Conservation (phyloP, 2,329 filamentous ascomycete species). For the Ophiostoma populinum region DNA sequence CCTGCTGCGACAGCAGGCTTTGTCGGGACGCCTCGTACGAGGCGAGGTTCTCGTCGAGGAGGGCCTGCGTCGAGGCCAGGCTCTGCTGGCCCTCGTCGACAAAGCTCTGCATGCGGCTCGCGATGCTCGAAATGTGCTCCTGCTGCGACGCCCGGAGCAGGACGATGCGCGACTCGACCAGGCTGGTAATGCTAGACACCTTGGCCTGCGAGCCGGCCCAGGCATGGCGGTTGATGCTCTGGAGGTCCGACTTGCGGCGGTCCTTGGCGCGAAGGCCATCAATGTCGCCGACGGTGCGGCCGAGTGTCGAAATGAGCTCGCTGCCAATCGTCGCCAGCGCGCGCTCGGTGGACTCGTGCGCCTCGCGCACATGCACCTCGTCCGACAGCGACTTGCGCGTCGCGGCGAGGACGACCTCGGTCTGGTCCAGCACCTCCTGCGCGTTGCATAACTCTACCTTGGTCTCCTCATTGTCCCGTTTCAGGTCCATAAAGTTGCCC, state of each 20-base stretch:
- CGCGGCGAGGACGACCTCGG: conserved; percentile 63
- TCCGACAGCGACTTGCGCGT: conserved; percentile 63
- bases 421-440: conserved; percentile 67
- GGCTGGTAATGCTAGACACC: conserved; percentile 57
- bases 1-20: conserved; percentile 45
- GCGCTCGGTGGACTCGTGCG: conserved; percentile 71
- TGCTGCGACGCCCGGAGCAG: conserved; percentile 59
- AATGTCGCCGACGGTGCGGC: conserved; percentile 64
- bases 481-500: conserved; percentile 71
- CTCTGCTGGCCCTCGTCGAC: conserved; percentile 58
- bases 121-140: conserved; percentile 48
- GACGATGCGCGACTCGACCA: conserved; percentile 60
- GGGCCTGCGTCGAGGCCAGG: conserved; percentile 49
- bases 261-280: conserved; percentile 73
- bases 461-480: conserved; percentile 75
- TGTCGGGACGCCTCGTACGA: conserved; percentile 35
- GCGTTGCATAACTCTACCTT: conserved; percentile 59
- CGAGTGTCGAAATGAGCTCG: conserved; percentile 61
- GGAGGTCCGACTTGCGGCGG: conserved; percentile 67
- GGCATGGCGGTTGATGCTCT: conserved; percentile 56
- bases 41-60: conserved; percentile 51
- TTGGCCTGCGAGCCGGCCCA: conserved; percentile 65
- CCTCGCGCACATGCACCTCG: conserved; percentile 62
- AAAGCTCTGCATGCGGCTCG: conserved; percentile 57
- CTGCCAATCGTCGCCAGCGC: conserved; percentile 57